Base-by-base conservation (phyloP, 2,329 filamentous ascomycete genomes). In the Diaporthe caulivora region DNA sequence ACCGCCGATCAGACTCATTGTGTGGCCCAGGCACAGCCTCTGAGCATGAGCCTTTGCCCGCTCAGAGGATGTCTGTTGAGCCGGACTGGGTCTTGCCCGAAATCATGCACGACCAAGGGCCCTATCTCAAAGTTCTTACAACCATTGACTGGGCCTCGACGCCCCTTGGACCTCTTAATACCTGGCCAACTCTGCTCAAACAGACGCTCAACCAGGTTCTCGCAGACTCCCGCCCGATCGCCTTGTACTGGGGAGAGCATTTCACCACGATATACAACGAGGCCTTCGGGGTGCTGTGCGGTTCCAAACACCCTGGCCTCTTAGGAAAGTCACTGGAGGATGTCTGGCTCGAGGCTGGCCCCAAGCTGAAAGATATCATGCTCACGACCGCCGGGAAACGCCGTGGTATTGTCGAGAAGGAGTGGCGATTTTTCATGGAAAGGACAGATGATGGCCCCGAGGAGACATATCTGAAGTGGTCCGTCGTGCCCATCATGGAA, bases 261-360 rank as follows among this genome's bases (percentile, higher is more conserved):
- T 85, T 90, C 60, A 86, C 91, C 29, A 89, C 90, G 10, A 88
- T 93, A 4, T 93, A 93, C 81, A 93, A 93, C 76, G 91, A 93
- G 79, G 89, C 91, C 0, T 93, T 92, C 77, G 86, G 89, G 73
- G 83, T 87, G 72, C 85, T 93, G 24, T 90, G 90, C 65, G 91
- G 91, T 17, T 86, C 90, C 71, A 91, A 91, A 73, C 92, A 94
- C 78, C 92, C 92, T 1, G 77, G 78, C 2, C 81, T 93, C 15
- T 88, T 94, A 81, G 92, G 92, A 2, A 87, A 88, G 77, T 86
- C 86, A 34, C 82, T 93, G 74, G 84, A 85, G 34, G 86, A 90
- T 51, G 88, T 89, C 5, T 94, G 91, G 91, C 83, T 85, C 5
- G 91, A 92, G 75, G 80, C 80, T 15, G 81, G 80, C 62, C 75